Percentiles rank a stretch among this genome's conserved stretches.
Evolutionary conservation across 805 yeast species (phyloP).

Genomic region (Kodamaea leandrae): DNA sequence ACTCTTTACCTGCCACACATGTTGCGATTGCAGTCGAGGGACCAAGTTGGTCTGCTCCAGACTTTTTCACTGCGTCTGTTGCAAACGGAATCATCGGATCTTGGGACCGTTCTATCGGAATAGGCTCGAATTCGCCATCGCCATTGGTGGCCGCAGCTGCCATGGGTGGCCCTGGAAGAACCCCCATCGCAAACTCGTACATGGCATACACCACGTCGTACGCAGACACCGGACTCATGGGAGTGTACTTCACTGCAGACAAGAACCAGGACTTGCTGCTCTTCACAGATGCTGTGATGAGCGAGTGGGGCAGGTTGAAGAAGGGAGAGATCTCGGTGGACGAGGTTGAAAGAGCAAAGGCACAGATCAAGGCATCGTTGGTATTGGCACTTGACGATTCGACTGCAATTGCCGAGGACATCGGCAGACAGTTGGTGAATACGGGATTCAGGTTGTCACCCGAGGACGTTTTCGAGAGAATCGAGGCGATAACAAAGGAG

Average conservation of each 20-base stretch:
- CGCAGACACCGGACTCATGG: constrained; percentile 98
- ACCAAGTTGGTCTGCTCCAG: constrained; percentile 94
- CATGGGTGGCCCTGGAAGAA: constrained; percentile 51
- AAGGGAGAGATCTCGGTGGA: constrained; percentile 72
- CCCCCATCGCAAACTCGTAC: constrained; percentile 85
- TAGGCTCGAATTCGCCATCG: constrained; percentile 81
- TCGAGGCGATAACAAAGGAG: constrained; percentile 70
- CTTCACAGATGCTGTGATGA: constrained; percentile 69
- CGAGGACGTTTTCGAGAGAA: constrained; percentile 69
- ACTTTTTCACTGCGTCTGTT: constrained; percentile 90
- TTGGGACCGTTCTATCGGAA: constrained; percentile 92
- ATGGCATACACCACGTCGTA: constrained; percentile 97
- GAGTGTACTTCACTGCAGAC: constrained; percentile 87
- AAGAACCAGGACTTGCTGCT: constrained; percentile 62
- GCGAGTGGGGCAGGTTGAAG: constrained; percentile 87
- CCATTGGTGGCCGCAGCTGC: constrained; percentile 72
- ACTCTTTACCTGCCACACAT: constrained; percentile 82
- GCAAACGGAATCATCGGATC: constrained; percentile 96
- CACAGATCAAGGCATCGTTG: constrained; percentile 90
- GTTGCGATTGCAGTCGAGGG: constrained; percentile 97
- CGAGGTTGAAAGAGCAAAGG: constrained; percentile 91
- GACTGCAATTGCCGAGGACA: constrained; percentile 95
- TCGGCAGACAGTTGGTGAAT: constrained; percentile 94
- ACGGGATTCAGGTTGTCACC: constrained; percentile 80
- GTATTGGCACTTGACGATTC: constrained; percentile 89